Evolutionary conservation across 2,329 filamentous ascomycete species (phyloP), one percentile per base, ranked within the genome.

Genomic region (Claviceps citrina): DNA sequence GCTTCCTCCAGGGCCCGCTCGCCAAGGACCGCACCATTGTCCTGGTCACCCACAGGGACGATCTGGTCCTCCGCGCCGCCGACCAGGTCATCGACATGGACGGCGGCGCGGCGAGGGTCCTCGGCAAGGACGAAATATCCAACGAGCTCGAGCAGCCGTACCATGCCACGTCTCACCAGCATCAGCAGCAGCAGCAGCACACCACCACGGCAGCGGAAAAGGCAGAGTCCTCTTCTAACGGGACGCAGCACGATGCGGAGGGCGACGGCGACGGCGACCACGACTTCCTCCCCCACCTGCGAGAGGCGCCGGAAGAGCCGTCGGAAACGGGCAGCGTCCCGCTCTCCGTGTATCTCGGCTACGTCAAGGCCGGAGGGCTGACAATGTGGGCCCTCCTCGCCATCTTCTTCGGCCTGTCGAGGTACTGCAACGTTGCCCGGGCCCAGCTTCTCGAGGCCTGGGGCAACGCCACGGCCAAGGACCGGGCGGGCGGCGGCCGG

Each of bases 391-490:
- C 62, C 3, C 50, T 75, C 1, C 66, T 87, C 2, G 63, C 89
- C 3, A 26, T 73, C 1, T 63, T 78, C 10, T 74, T 87, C 43
- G 57, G 71, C 5, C 31, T 77, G 0, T 84, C 76, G 49, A 76
- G 86, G 6, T 52, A 76, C 10, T 61, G 73, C 15, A 71, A 78
- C 28, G 66, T 93, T 30, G 69, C 68, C 1, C 73, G 84, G 51
- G 78, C 74, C 1, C 89, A 84, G 71, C 87, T 91, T 33, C 67
- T 94, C 40, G 93, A 94, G 54, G 71, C 79, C 20, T 94, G 86
- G 85, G 84, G 83, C 24, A 83, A 93, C 54, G 76, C 51, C 24
- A 52, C 57, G 2, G 52, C 52, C 1, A 20, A 31, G 3, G 9
- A 36, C 1, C 40, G 37, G 0, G 12, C 25, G 1, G 18, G 31